phyloP scores from a whole-genome alignment of 495 filamentous ascomycete species.

The Penicillium malachiteum region DNA sequence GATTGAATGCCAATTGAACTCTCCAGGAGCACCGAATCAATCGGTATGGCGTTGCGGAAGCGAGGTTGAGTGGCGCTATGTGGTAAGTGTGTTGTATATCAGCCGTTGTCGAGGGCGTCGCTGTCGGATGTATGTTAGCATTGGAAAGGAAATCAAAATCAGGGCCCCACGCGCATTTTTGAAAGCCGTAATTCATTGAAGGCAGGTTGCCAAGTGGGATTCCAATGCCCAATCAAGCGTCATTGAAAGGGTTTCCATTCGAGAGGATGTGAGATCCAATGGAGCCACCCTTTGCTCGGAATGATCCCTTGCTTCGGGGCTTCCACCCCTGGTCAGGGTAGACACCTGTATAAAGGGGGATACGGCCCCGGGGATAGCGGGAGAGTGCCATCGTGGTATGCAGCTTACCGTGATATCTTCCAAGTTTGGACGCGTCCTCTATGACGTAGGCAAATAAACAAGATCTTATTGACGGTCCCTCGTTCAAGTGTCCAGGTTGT shows the following conservation, averaged over 20 bases:
- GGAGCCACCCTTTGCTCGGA: constrained; percentile 17
- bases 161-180: constrained; percentile 4
- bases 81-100: neutral
- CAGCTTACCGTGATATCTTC: constrained; percentile 20
- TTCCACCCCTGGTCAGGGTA: constrained; percentile 8
- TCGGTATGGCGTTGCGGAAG: constrained; percentile 13
- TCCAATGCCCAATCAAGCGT: constrained; percentile 14
- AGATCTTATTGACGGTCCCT: constrained; percentile 6
- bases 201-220: constrained; percentile 13
- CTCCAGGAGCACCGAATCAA: constrained; percentile 28
- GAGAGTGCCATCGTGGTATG: constrained; percentile 11
- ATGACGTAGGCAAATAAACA: constrained; percentile 25
- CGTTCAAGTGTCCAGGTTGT: constrained; percentile 2
- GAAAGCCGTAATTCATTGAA: constrained; percentile 1
- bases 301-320: constrained; percentile 26
- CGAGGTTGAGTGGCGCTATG: neutral
- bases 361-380: constrained; percentile 6
- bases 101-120: constrained; percentile 1
- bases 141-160: neutral
- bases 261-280: constrained; percentile 14
- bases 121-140: constrained; percentile 20
- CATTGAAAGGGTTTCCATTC: constrained; percentile 15
- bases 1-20: constrained; percentile 10
- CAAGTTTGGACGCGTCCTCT: constrained; percentile 15
- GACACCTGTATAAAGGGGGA: neutral